These are phyloP conservation scores for Sphagnum tenellum DNA, from an alignment of 225 moss, liverwort and hornwort species.

Conservation along the genomic window DNA sequence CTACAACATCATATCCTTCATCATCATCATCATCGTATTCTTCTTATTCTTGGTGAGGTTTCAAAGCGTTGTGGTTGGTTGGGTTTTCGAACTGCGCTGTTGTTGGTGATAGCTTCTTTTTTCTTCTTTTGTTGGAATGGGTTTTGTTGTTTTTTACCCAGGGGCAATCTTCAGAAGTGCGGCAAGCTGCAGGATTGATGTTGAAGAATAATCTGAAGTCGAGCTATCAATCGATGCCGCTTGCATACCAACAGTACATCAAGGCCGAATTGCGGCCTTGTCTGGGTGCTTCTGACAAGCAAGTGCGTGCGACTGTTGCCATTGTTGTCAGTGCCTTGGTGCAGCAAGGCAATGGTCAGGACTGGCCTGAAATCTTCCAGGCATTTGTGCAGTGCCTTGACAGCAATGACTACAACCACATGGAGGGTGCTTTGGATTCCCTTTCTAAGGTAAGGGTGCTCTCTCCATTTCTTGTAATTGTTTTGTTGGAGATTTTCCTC, in stretches of 20 bases:
- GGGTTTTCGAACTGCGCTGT: too few relatives aligned
- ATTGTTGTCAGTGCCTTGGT: slow-evolving; percentile 94
- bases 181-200: slow-evolving; percentile 97
- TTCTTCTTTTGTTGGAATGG: too few relatives aligned
- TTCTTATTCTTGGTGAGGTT: too few relatives aligned
- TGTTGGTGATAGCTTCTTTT: too few relatives aligned
- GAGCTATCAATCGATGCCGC: slow-evolving; percentile 64
- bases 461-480: too few relatives aligned
- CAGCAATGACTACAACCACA: slow-evolving; percentile 97
- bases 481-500: too few relatives aligned
- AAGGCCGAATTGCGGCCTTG: slow-evolving; percentile 91
- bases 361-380: slow-evolving; percentile 95
- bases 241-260: slow-evolving; percentile 75
- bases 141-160: slow-evolving; percentile 18
- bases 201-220: slow-evolving; percentile 99
- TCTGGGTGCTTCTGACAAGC: slow-evolving; percentile 81
- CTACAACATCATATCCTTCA: too few relatives aligned
- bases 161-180: slow-evolving; percentile 86
- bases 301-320: slow-evolving; percentile 88
- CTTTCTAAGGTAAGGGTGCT: slow-evolving; percentile 63
- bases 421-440: slow-evolving; percentile 98
- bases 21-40: too few relatives aligned
- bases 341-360: slow-evolving; percentile 85
- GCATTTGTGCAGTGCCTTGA: slow-evolving; percentile 90
- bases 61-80: too few relatives aligned